Conservation (phyloP, 1,139 yeast genomes). For the Diutina mesorugosa region DNA sequence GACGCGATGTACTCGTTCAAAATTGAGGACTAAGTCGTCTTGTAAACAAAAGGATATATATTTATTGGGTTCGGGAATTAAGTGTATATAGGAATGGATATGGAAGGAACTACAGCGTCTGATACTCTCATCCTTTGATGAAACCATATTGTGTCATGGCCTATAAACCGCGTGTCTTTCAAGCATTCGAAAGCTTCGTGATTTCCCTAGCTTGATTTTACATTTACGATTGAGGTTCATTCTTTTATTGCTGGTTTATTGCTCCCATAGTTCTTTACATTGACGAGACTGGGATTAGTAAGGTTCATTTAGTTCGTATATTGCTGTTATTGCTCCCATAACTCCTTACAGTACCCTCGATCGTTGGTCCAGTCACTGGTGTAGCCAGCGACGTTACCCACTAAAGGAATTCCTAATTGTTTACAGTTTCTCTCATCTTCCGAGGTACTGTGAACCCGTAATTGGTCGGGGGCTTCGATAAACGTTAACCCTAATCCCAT, state of each 20-base stretch:
- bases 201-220: too few relatives aligned
- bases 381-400: neutral
- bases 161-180: too few relatives aligned
- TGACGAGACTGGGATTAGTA: too few relatives aligned
- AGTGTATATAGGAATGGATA: neutral
- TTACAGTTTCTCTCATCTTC: neutral
- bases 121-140: too few relatives aligned
- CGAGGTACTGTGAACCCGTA: neutral
- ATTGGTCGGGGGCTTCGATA: neutral
- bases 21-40: conserved; percentile 19
- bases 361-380: neutral
- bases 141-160: too few relatives aligned
- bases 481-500: neutral
- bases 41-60: neutral
- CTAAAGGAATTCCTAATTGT: neutral
- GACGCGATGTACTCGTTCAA: conserved; percentile 31
- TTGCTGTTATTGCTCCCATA: neutral
- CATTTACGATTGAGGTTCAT: too few relatives aligned
- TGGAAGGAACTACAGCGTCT: neutral
- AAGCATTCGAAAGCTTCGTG: too few relatives aligned
- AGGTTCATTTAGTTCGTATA: too few relatives aligned
- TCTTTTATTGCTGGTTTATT: too few relatives aligned
- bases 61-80: neutral
- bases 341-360: neutral
- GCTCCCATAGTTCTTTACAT: too few relatives aligned